A percentile compares a stretch with the other conserved stretches of the same genome.
These are phyloP conservation scores for Coemansia sp. DNA, from an alignment of 192 early-diverging fungal genomes.

Conservation along the genomic window DNA sequence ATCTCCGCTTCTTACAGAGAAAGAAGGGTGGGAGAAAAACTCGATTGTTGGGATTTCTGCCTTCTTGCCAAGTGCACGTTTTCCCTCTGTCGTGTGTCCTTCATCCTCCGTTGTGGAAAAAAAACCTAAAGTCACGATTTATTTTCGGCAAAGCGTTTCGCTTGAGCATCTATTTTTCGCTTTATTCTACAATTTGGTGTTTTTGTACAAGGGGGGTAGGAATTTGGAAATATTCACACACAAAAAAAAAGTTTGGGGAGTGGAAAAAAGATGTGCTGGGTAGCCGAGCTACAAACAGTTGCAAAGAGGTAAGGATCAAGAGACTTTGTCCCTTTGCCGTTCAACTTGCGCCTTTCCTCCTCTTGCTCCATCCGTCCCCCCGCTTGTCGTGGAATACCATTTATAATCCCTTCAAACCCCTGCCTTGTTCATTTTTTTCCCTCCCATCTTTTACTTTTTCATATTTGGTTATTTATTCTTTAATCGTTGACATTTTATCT, in stretches of 20 bases:
- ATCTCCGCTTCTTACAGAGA: background rate
- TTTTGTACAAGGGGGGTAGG: background rate
- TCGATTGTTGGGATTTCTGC: too few species aligned
- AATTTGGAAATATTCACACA: background rate
- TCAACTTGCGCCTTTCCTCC: background rate
- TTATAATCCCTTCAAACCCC: slow-evolving; percentile 2
- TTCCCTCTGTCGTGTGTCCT: background rate
- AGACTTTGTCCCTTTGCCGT: slow-evolving; percentile 1
- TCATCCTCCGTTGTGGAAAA: background rate
- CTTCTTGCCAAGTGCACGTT: too few species aligned
- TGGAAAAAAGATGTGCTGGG: background rate
- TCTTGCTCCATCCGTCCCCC: background rate
- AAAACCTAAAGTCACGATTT: background rate
- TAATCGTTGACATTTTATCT: background rate
- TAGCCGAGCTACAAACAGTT: background rate
- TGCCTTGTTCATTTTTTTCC: background rate
- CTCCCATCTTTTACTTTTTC: background rate
- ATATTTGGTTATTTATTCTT: background rate
- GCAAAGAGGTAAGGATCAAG: background rate
- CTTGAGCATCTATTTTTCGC: background rate
- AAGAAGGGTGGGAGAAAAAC: too few species aligned
- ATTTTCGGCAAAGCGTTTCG: background rate
- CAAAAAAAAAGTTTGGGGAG: background rate
- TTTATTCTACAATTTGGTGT: background rate
- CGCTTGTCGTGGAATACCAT: background rate